Percentiles rank a stretch among this genome's conserved stretches.
Conservation (phyloP, 192 early-diverging fungal genomes). For the Coemansia sp. region DNA sequence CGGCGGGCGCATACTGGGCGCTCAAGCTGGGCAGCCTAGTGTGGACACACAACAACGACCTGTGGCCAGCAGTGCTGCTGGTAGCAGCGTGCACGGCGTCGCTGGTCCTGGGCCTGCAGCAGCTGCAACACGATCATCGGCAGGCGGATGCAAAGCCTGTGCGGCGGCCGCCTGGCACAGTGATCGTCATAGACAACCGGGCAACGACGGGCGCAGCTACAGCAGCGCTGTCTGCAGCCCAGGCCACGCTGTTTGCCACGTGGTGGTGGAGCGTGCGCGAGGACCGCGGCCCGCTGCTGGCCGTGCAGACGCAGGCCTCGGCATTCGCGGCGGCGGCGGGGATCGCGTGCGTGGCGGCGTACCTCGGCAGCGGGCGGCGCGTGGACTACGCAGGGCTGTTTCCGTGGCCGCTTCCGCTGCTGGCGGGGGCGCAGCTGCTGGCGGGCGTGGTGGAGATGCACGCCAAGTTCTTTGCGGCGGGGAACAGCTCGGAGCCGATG, state of each 20-base stretch:
- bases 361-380: conserved; percentile 5
- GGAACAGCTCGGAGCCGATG: conserved; percentile 8
- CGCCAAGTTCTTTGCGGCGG: conserved; percentile 27
- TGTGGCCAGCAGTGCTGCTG: conserved; percentile 25
- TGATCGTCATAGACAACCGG: conserved; percentile 27
- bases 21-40: background rate
- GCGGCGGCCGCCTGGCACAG: conserved; percentile 20
- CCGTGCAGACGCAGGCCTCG: conserved; percentile 2
- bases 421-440: conserved; percentile 6
- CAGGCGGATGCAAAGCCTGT: conserved; percentile 3
- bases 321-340: conserved; percentile 1
- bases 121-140: background rate
- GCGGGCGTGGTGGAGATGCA: conserved; percentile 18
- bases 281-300: background rate
- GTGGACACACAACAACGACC: background rate
- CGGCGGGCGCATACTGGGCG: background rate
- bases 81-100: background rate
- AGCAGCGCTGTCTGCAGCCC: background rate
- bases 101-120: background rate
- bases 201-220: background rate
- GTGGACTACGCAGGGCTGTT: conserved; percentile 17
- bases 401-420: conserved; percentile 14
- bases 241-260: conserved; percentile 3
- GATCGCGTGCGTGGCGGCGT: background rate
- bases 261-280: background rate